phyloP scores from a whole-genome alignment of 2,329 filamentous ascomycete species.

The Rhytidhysteron rufulum region DNA sequence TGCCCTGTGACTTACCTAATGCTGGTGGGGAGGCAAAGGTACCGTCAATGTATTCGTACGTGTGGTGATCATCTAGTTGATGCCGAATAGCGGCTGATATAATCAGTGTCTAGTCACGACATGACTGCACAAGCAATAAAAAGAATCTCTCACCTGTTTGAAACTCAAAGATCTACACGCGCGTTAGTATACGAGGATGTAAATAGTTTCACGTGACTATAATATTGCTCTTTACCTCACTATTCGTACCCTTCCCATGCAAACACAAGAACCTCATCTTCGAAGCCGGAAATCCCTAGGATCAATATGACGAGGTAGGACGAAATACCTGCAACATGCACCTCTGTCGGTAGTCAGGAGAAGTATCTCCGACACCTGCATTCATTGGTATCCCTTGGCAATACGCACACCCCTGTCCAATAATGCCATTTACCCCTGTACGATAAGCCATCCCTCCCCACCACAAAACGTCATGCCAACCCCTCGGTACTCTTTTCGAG shows the following conservation, averaged over 20 bases:
- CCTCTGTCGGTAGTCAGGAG: no score
- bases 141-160: conserved; percentile 3
- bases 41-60: conserved; percentile 4
- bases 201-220: not conserved
- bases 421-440: no score
- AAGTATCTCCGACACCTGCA: no score
- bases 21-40: not conserved
- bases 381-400: no score
- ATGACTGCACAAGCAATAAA: no score
- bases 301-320: no score
- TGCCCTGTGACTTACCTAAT: not conserved
- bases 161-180: conserved; percentile 1
- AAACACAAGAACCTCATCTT: conserved; percentile 6
- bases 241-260: conserved; percentile 4
- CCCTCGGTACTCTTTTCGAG: no score
- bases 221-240: not conserved
- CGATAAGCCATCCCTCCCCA: no score
- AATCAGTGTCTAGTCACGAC: not conserved
- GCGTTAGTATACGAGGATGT: not conserved
- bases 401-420: no score
- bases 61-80: not conserved
- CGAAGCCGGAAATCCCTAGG: no score
- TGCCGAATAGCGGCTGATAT: conserved; percentile 1
- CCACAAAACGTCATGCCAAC: no score
- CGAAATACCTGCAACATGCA: no score